Evolutionary conservation across 2,329 filamentous ascomycete species (phyloP).

Genomic region (Onygenales sp.): DNA sequence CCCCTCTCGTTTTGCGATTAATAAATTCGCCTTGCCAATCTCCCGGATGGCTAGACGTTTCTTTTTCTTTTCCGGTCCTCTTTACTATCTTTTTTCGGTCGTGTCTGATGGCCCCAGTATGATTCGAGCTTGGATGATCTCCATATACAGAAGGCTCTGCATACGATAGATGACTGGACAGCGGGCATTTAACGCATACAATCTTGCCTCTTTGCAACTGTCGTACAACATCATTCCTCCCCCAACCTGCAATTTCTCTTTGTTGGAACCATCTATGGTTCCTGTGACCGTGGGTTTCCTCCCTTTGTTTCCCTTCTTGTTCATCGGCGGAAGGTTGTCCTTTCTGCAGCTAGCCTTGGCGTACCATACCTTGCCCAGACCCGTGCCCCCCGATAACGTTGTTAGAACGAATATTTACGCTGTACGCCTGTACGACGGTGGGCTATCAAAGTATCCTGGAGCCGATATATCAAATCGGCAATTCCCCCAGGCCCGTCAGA

Average conservation of each 20-base stretch:
- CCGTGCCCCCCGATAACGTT: too few relatives aligned
- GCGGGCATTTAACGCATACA: neutral
- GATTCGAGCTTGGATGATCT: neutral
- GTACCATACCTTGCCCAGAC: neutral
- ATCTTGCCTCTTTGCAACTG: neutral
- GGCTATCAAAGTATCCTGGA: too few relatives aligned
- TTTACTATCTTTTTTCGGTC: neutral
- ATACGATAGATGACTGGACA: neutral
- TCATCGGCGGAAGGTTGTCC: neutral
- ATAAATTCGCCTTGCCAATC: neutral
- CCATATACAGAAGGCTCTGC: neutral
- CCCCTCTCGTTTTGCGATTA: neutral
- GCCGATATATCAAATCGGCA: too few relatives aligned
- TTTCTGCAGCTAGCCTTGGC: neutral
- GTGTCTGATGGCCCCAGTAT: neutral
- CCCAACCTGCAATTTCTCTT: neutral
- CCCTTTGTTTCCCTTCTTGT: neutral
- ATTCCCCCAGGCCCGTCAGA: too few relatives aligned
- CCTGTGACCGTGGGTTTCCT: neutral
- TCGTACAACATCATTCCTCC: neutral
- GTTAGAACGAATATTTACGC: too few relatives aligned
- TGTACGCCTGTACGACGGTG: too few relatives aligned
- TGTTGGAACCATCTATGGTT: neutral
- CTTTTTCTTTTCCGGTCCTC: neutral
- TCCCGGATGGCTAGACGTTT: neutral